Evolutionary conservation across 169 alveolate species (phyloP), one percentile per base, ranked within the genome.

Genomic region (Cytauxzoon felis): DNA sequence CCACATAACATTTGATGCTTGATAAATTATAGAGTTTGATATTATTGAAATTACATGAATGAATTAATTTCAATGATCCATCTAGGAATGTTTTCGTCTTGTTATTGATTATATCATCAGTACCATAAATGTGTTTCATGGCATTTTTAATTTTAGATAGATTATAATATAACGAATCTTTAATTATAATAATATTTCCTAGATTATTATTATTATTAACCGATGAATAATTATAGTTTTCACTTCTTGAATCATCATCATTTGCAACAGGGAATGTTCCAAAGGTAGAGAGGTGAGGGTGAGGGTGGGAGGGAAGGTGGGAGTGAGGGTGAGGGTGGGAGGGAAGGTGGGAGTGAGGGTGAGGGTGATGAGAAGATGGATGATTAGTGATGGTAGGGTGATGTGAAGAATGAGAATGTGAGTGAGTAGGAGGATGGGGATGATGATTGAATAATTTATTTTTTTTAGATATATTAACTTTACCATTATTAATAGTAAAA

Each of bases 1-100:
- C 78, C 5, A 73, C 24, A 16, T 62, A 63, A 24, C 76, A 73
- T 54, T 57, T 73, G 3, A 56, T 5, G 18, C 4, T 13, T 5
- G 58, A 16, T 11, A 38, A 34, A 32, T 58, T 5, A 9, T 6
- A 24, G 27, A 6, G 18, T 18, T 16, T 18, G 16, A 54, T 54
- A 7, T 41, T 33, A 3, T 30, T 7, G 5, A 48, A 13, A 29
- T 27, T 29, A n/a, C 19, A 47, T 23, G 36, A 64, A 2, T 7
- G 2, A 0, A 73, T 57, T 16, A 24, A 40, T 18, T 62, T 18
- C 18, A 73, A 29, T 2, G 71, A 40, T 5, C 57, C 84, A 48
- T 60, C 66, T 2, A 73, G 32, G 19, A 73, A 58, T 6, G 60
- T 26, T 51, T 62, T 64, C n/a, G 84, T 73, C 5, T 78, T 63